Evolutionary conservation across 495 filamentous ascomycete genomes (phyloP), one percentile per base, ranked within the genome.

Genomic region (Aspergillus bridgeri): DNA sequence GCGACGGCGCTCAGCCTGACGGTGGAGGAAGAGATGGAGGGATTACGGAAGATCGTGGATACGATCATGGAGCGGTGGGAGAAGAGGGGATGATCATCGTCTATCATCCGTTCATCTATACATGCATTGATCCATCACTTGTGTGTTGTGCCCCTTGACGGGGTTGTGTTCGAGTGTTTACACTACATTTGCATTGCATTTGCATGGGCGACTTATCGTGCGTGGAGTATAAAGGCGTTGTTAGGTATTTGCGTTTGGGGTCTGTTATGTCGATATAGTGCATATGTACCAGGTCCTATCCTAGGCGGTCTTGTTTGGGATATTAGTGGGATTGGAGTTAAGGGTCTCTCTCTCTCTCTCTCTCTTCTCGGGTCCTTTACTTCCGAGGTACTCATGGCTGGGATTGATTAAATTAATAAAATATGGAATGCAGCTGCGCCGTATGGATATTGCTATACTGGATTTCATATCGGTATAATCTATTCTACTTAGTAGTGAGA

Each of bases 21-120:
- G 9, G 84, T 92, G n/a, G 90, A 95, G 65, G 93, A 98, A 75
- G 93, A 97, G 73, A 90, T 96, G 88, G 91, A 94, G 64, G 92
- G 87, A 2, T 81, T 97, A 53, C 82, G 77, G 57, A 80, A 80
- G 62, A 83, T 91, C 53, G 85, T 91, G 51, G 82, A 89, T 50
- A 77, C 87, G 48, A 77, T 93, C 13, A 74, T 89, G 64, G 68
- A 74, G 80, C 81, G 58, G 69, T 90, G 60, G 78, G 66, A 64
- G 56, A 54, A 57, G 42, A 46, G 54, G 38, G 42, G 47, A 11
- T 47, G 19, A 48, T 53, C 5, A 53, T 50, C 8, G 17, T 7
- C 15, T 2, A 2, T 2, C 44, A 2, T 22, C 21, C 21, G n/a
- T 22, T 11, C 21, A 2, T 19, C 44, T 7, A 27, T 27, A 3